Evolutionary conservation across 2,329 filamentous ascomycete species (phyloP), one percentile per base, ranked within the genome.

Genomic region (Allantophomopsis lycopodina): DNA sequence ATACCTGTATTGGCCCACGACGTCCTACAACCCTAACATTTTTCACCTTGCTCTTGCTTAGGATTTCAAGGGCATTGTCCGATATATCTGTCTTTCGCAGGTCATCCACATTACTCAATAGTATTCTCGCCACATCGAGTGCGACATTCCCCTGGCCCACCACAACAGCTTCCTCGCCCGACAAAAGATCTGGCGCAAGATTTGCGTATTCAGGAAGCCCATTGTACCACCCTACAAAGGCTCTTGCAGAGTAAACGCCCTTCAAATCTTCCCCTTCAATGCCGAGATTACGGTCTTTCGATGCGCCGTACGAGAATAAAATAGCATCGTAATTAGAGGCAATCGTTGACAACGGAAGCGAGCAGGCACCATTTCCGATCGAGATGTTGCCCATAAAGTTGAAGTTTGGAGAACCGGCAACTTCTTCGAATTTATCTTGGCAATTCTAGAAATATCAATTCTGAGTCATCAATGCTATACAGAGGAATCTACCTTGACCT

Each of bases 211-310:
- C 83, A 0, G 91, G 91, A 2, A 94, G 69, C 2, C 91, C 91
- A 58, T 98, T 98, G 60, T 98, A 98, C 91, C 91, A 98, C 14
- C 88, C 91, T 1, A 98, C 91, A 56, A 96, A 95, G 32, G 87
- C 81, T 20, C 91, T 76, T 2, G 91, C 91, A 7, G 88, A 94
- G 55, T 87, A 81, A 14, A 96, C 76, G 2, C 84, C 85, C 18
- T 69, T 65, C 6, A 91, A 62, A 3, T 79, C 70, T 53, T 98
- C 91, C 7, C 89, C 88, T 0, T 82, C 77, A 30, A 98, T 77
- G 0, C 75, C 79, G 1, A 98, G 68, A 40, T 71, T 76, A 46
- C 77, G 79, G 57, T 98, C 91, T 54, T 83, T 74, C 1, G 85
- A 82, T 3, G 91, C 89, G 12, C 91, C 91, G 51, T 98, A 98